phyloP scores from a whole-genome alignment of 2,329 filamentous ascomycete species.

The Ophiostoma sp. region DNA sequence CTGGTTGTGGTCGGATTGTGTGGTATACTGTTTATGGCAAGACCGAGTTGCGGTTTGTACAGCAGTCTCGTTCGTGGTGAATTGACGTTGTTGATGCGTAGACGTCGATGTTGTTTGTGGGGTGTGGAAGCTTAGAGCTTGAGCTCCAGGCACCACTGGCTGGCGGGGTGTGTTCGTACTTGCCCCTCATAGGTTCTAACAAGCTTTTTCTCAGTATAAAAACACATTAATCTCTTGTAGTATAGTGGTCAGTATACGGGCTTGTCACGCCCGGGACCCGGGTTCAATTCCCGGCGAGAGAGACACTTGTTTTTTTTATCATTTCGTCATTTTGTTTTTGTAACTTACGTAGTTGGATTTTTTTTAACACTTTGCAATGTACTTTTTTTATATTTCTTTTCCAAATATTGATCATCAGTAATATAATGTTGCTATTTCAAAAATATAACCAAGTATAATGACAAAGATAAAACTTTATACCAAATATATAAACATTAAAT shows the following conservation, averaged over 20 bases:
- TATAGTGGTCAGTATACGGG: conserved; percentile 19
- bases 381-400: too few relatives aligned
- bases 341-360: too few relatives aligned
- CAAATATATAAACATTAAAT: neutral
- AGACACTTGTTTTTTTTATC: neutral
- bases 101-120: neutral
- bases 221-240: conserved; percentile 4
- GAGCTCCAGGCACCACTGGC: neutral
- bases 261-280: conserved; percentile 18
- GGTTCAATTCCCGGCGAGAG: conserved; percentile 10
- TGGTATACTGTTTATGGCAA: neutral
- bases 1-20: neutral
- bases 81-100: neutral
- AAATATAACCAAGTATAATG: too few relatives aligned
- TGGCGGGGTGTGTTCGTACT: neutral
- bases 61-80: neutral
- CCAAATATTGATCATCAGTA: too few relatives aligned
- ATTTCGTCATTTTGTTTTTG: too few relatives aligned
- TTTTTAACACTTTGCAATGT: too few relatives aligned
- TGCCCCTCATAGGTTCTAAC: neutral
- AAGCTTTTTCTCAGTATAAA: neutral
- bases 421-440: too few relatives aligned
- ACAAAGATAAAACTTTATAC: neutral
- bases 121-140: neutral
- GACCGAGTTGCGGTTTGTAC: neutral